Evolutionary conservation across 192 early-diverging fungal genomes (phyloP), one percentile per base, ranked within the genome.

Genomic region (Backusella sp.): DNA sequence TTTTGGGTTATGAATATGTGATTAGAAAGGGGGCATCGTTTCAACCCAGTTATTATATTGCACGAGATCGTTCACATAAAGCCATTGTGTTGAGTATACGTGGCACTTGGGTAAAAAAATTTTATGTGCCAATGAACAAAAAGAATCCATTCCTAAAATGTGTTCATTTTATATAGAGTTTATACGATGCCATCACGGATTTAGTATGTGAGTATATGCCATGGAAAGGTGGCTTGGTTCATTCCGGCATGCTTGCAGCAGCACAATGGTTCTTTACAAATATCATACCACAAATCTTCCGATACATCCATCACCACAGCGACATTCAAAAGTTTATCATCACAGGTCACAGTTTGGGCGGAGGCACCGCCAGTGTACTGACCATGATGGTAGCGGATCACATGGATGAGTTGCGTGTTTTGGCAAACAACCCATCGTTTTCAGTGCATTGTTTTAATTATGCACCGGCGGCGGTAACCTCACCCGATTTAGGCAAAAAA

Each of bases 141-240:
- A n/a, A n/a, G n/a, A n/a, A 32, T 19, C 15, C 21, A 19, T 30
- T 30, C 66, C 19, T 52, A 21, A n/a, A 21, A n/a, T 56, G 8
- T n/a, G 7, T 21, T 21, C n/a, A 23, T 56, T 32, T 32, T n/a
- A n/a, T n/a, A 56, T 21, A 88, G 87, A 93, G 91, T 36, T 80
- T 88, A 1, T 89, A 91, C 74, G 93, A 94, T 73, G 89, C 91
- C 1, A 82, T 94, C 23, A 92, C 93, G 0, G 93, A 94, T 77
- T 74, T 94, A 32, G 90, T 90, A 0, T 94, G 92, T 72, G 91
- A 90, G 72, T 94, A 94, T 73, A 83, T 85, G 46, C 91, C 89
- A 39, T 93, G 91, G 92, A 89, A 91, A 72, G 92, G 91, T 19
- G 93, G 93, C 0, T 77, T 94, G 6, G 91, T 92, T 34, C 93